A percentile compares a stretch with the other conserved stretches of the same genome.
phyloP scores from a whole-genome alignment of 2,329 filamentous ascomycete genomes.

The Xylaria sp. region DNA sequence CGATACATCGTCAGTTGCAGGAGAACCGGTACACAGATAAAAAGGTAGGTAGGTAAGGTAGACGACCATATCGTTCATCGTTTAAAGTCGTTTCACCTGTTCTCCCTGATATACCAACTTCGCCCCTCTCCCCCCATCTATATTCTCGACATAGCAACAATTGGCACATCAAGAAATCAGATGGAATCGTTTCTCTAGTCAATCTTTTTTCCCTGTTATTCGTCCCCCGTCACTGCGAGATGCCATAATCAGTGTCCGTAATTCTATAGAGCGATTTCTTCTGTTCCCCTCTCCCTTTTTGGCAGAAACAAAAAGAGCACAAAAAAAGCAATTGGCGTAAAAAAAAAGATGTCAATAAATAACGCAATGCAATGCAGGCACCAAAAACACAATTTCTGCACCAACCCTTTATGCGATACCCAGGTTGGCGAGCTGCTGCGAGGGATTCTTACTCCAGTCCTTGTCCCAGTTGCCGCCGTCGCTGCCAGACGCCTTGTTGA shows the following conservation, averaged over 20 bases:
- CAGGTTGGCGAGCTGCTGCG: constrained; percentile 31
- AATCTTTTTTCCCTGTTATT: constrained; percentile 19
- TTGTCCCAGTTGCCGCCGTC: constrained; percentile 50
- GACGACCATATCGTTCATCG: constrained; percentile 31
- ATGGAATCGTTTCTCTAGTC: constrained; percentile 23
- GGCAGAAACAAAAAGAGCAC: neutral
- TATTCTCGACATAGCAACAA: constrained; percentile 20
- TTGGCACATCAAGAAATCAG: constrained; percentile 15
- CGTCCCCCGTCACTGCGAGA: constrained; percentile 33
- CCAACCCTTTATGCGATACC: constrained; percentile 35
- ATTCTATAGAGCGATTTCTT: constrained; percentile 9
- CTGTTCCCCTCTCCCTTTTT: neutral
- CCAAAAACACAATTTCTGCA: constrained; percentile 5
- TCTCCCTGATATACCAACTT: constrained; percentile 2
- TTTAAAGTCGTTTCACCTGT: constrained; percentile 26
- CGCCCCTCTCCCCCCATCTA: neutral
- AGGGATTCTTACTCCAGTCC: constrained; percentile 47
- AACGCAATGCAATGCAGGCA: neutral
- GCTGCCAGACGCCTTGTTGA: constrained; percentile 40
- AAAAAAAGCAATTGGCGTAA: constrained; percentile 2
- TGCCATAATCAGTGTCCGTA: constrained; percentile 26
- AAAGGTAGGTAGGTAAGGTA: constrained; percentile 7
- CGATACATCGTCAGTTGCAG: neutral
- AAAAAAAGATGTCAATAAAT: neutral
- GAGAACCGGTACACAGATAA: constrained; percentile 11